These are phyloP conservation scores for Colletotrichum sp. DNA, from an alignment of 2,329 filamentous ascomycete genomes.

Conservation along the genomic window DNA sequence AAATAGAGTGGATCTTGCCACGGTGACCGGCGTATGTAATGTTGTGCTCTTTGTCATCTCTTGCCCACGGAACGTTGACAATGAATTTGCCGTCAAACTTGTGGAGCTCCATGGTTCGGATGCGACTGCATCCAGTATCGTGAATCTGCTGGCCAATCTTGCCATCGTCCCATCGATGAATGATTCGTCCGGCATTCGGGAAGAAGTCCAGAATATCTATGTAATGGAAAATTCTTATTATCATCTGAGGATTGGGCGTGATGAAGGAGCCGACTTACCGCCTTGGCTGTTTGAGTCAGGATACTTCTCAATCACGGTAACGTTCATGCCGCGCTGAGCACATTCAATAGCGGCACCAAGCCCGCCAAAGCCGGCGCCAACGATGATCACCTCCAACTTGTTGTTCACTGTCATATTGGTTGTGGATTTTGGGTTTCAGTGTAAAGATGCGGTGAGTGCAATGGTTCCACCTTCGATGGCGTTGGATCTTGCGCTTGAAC, in stretches of 20 bases:
- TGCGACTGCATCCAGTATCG: neutral
- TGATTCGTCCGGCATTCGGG: conserved; percentile 61
- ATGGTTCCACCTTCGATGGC: neutral
- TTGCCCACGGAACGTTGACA: neutral
- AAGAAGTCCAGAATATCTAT: conserved; percentile 56
- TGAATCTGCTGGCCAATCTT: conserved; percentile 17
- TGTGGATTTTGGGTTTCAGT: neutral
- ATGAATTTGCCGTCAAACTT: neutral
- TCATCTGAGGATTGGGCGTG: neutral
- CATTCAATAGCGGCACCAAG: conserved; percentile 65
- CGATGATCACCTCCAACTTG: conserved; percentile 14
- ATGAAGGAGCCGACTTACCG: neutral
- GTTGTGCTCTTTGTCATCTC: neutral
- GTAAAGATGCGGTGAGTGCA: neutral
- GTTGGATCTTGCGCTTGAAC: neutral
- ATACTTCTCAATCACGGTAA: conserved; percentile 50
- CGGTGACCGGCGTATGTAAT: neutral
- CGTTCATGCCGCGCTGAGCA: conserved; percentile 58
- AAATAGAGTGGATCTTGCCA: neutral
- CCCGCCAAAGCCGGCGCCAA: conserved; percentile 57
- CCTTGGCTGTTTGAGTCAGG: conserved; percentile 29
- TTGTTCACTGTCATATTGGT: neutral
- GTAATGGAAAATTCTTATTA: neutral
- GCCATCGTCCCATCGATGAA: conserved; percentile 59
- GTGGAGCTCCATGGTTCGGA: neutral